Percentiles rank a stretch among this genome's conserved stretches.
These are phyloP conservation scores for Trichophyton mentagrophytes DNA, from an alignment of 2,329 filamentous ascomycete species.

Conservation along the genomic window DNA sequence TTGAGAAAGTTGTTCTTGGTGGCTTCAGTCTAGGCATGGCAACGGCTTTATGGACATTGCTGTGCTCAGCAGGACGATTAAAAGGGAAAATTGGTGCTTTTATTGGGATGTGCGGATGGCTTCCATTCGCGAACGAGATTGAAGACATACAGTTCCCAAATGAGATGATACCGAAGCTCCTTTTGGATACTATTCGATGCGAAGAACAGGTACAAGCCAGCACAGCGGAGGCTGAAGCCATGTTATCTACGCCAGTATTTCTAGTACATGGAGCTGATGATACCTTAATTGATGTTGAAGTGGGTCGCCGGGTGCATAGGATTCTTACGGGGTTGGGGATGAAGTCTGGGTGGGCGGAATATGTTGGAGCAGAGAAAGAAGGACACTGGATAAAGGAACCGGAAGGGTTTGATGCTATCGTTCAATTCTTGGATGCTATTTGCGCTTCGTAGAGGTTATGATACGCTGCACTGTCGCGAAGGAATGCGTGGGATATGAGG, in stretches of 20 bases:
- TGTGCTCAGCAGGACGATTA: constrained; percentile 19
- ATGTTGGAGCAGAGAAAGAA: constrained; percentile 27
- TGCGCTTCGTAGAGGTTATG: too few relatives aligned
- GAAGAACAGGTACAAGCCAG: background rate
- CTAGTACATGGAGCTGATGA: constrained; percentile 40
- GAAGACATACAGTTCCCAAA: background rate
- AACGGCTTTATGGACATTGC: constrained; percentile 29
- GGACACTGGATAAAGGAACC: constrained; percentile 40
- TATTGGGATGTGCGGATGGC: constrained; percentile 40
- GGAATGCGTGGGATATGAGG: background rate
- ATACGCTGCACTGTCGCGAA: background rate
- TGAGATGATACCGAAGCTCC: constrained; percentile 2
- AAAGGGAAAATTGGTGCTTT: constrained; percentile 30
- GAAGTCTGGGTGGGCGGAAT: constrained; percentile 25
- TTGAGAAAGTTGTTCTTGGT: constrained; percentile 26
- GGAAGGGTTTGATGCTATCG: constrained; percentile 34
- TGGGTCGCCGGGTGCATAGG: constrained; percentile 27
- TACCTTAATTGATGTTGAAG: constrained; percentile 33
- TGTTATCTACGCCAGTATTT: constrained; percentile 29
- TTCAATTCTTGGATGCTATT: constrained; percentile 20
- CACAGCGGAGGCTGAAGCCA: background rate
- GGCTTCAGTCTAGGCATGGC: constrained; percentile 42
- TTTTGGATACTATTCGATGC: constrained; percentile 5
- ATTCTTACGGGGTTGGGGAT: constrained; percentile 17
- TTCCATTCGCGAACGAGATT: constrained; percentile 32